Evolutionary conservation across 139 green algal genomes (phyloP), one percentile per base, ranked within the genome.

Genomic region (Chlamydomonas sphaeroides): DNA sequence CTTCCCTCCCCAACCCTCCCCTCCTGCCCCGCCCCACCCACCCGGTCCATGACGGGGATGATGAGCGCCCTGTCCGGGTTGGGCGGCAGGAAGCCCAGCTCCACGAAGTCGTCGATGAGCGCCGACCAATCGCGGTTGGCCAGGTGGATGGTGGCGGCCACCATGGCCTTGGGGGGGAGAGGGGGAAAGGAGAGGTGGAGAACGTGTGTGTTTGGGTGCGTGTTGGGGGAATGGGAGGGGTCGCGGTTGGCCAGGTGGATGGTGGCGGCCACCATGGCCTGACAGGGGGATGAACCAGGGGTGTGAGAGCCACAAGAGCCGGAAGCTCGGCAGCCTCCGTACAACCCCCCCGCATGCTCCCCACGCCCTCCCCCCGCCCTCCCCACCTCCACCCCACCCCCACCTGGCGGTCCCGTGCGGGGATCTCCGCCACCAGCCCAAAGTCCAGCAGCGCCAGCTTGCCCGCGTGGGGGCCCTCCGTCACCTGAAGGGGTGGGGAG

Each of bases 391-490:
- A 15, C 65, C 14, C 33, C n/a, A 7, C 10, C 30, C 71, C 36
- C 41, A 66, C 74, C 74, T 83, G 76, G 15, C 76, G 45, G 36
- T 83, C 76, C 45, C 5, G 6, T 17, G 75, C 8, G 5, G 91
- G 90, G 56, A 98, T 92, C 84, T 94, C 89, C 3, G 94, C 92
- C 65, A 98, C 92, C 48, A 97, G 84, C 0, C 95, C 95, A 90
- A 97, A 98, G 87, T 98, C 95, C 42, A 98, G 86, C 36, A 97
- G 88, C 0, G 87, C 88, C 33, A 98, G 87, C 92, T 95, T 96
- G 42, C 95, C 94, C 10, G 92, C 89, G 42, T 94, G 59, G 26
- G 91, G 86, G 20, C 94, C 95, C 79, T 94, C 89, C 3, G 91
- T 96, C 32, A 96, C 83, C 84, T 91, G 49, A 18, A 41, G 5